These are phyloP conservation scores for Nymphaea thermarum DNA, from an alignment of 164 flowering plant genomes.

Conservation along the genomic window DNA sequence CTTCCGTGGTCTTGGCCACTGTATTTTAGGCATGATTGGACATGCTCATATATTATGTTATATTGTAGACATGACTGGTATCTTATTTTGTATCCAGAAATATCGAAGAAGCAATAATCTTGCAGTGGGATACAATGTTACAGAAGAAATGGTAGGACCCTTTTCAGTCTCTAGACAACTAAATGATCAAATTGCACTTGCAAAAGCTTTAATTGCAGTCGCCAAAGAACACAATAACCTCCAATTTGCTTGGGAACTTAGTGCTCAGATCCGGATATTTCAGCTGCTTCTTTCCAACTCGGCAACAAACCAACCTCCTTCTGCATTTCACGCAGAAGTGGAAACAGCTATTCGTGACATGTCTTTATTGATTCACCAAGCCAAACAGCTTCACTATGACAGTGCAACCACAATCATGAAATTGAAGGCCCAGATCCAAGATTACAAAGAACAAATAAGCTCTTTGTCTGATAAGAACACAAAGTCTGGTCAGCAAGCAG, in stretches of 20 bases:
- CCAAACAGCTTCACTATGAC: conserved; percentile 72
- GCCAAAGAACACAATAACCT: conserved; percentile 84
- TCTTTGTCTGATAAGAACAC: conserved; percentile 55
- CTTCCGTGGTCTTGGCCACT: not conserved
- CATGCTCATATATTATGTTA: no score
- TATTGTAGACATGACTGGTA: not conserved
- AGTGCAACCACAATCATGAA: conserved; percentile 75
- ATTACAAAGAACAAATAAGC: conserved; percentile 61
- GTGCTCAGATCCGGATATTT: conserved; percentile 78
- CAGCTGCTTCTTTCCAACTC: conserved; percentile 72
- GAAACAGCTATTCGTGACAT: conserved; percentile 60
- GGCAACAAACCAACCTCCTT: conserved; percentile 51
- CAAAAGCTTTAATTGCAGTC: conserved; percentile 65
- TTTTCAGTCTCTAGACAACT: conserved; percentile 57
- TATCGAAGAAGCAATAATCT: conserved; percentile 28
- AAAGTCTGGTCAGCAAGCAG: conserved; percentile 76
- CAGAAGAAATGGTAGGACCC: conserved; percentile 75
- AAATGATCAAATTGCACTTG: conserved; percentile 68
- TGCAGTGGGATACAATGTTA: conserved; percentile 50
- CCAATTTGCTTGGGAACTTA: conserved; percentile 80
- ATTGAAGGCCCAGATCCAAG: conserved; percentile 60
- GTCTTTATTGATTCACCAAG: conserved; percentile 68
- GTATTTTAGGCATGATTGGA: not conserved
- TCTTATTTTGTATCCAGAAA: conserved; percentile 26
- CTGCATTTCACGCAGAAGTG: conserved; percentile 31